A percentile compares a stretch with the other conserved stretches of the same genome.
phyloP scores from a whole-genome alignment of 2,329 filamentous ascomycete genomes.

The Elsinoe perseae region DNA sequence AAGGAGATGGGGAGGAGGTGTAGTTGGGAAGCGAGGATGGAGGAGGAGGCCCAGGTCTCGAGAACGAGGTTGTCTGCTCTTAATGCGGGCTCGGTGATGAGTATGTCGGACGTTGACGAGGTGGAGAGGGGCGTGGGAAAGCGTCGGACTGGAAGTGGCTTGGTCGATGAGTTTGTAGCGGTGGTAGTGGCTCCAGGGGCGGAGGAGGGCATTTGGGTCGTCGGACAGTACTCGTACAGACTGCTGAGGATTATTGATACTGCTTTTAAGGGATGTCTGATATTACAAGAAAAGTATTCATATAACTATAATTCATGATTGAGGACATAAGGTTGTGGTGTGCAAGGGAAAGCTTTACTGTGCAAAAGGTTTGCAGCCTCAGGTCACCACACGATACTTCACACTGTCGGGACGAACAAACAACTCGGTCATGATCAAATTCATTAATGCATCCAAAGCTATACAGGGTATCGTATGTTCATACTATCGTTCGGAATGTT shows the following conservation, averaged over 20 bases:
- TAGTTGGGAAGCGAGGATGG: conserved; percentile 30
- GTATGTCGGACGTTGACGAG: background rate
- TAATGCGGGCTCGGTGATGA: conserved; percentile 18
- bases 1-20: conserved; percentile 26
- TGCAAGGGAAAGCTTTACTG: background rate
- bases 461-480: conserved; percentile 12
- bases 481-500: background rate
- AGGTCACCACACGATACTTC: background rate
- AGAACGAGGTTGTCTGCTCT: conserved; percentile 32
- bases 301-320: background rate
- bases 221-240: background rate
- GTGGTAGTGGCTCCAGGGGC: background rate
- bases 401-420: too few species aligned
- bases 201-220: background rate
- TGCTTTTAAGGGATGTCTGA: background rate
- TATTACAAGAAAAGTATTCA: background rate
- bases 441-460: background rate
- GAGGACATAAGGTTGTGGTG: background rate
- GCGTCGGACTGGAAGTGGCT: background rate
- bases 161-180: background rate
- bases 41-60: conserved; percentile 35
- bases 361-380: background rate
- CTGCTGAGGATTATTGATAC: background rate
- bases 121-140: conserved; percentile 3
- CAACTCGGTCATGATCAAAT: too few species aligned